Percentiles rank a stretch among this genome's conserved stretches.
Conservation (phyloP, 495 filamentous ascomycete species). For the Xylaria bambusicola region DNA sequence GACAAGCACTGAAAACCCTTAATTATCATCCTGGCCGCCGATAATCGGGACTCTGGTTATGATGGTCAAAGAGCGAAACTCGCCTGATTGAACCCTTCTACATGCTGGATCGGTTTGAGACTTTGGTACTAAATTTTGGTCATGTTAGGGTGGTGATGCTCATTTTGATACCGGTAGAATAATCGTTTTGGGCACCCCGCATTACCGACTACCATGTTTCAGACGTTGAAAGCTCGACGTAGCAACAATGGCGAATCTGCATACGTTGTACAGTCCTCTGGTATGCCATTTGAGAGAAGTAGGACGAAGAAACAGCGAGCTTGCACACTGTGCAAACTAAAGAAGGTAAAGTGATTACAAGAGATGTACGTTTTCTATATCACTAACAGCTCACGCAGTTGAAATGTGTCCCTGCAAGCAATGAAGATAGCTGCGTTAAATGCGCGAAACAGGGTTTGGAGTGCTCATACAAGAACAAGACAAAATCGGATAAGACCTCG, state of each 20-base stretch:
- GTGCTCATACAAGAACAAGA: neutral
- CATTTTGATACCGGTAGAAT: neutral
- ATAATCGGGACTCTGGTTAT: neutral
- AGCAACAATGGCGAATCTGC: conserved; percentile 4
- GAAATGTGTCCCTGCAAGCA: neutral
- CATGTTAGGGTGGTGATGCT: neutral
- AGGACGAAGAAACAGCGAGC: conserved; percentile 1
- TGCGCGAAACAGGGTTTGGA: neutral
- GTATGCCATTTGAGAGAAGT: conserved; percentile 1
- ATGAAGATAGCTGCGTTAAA: conserved; percentile 1
- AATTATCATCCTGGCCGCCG: neutral
- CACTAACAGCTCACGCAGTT: neutral
- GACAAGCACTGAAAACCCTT: neutral
- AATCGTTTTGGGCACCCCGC: neutral
- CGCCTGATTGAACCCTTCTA: neutral
- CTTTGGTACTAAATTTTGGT: neutral
- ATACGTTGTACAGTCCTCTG: neutral
- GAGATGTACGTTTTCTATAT: neutral
- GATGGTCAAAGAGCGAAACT: neutral
- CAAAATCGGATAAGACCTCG: neutral
- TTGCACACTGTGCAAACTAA: conserved; percentile 1
- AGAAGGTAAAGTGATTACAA: neutral
- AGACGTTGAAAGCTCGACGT: conserved; percentile 3
- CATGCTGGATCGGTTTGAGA: neutral
- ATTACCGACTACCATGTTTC: conserved; percentile 2